Base-by-base conservation (phyloP, 441 rosid species). In the Erodium trifolium region DNA sequence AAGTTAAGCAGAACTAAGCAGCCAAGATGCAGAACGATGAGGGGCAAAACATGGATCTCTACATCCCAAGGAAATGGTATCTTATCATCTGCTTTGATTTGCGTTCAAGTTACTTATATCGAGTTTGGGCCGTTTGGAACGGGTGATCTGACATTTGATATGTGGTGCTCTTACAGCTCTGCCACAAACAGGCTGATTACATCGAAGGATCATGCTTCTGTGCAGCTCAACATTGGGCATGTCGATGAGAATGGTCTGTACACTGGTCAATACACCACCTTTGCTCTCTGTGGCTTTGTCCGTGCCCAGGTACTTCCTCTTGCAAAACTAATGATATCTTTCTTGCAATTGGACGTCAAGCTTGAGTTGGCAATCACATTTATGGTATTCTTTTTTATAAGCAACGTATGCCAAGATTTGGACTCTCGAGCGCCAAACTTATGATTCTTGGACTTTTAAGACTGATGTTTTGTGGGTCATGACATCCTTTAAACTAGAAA, bases 11-110 rank as follows among this genome's bases (percentile, higher is more conserved):
- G 4, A 53, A 53, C 8, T 65, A 74, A 63, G 34, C 76, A 6
- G 75, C 67, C 70, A 88, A 85, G 81, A 90, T 93, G 98, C 91
- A 91, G 88, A 93, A 93, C 85, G 96, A 91, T 70, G 96, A 90
- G 72, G 97, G 96, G 3, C 82, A 87, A 17, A 73, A 79, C 75
- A 87, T 88, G 78, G 96, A 90, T 76, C 87, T 93, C 34, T 90
- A 88, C 89, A 86, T 90, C 77, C 98, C 97, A 11, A 87, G 97
- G 79, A 93, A 93, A 75, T 91, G 96, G 97, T 93, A 81, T 41
- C n/a, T n/a, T n/a, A 35, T 8, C 0, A 0, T 5, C 0, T 18
- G n/a, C 5, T 34, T 59, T 17, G 7, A 2, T 23, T 23, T 23
- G 27, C 27, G 27, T 23, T 23, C 27, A 23, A 23, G 27, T 23